Conservation (phyloP, 805 yeast genomes). For the Lipomyces anomalus region DNA sequence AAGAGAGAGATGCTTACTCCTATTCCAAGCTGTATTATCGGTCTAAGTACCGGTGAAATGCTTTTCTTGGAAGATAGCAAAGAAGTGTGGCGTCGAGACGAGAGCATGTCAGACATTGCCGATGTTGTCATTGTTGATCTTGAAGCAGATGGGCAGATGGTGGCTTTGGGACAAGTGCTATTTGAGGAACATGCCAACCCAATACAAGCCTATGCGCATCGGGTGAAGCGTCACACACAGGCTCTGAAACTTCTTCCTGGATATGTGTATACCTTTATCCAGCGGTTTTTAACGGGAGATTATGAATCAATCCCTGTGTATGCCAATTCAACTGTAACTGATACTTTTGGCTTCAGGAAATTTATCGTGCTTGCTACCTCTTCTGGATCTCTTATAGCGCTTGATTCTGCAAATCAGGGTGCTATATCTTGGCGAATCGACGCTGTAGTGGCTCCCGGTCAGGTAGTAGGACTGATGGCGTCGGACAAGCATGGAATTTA, state of each 20-base stretch:
- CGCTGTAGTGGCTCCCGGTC: constrained; percentile 5
- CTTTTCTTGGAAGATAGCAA: constrained; percentile 4
- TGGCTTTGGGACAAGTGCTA: constrained; percentile 28
- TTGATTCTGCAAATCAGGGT: constrained; percentile 29
- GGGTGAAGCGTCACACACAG: constrained; percentile 27
- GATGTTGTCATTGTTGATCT: constrained; percentile 29
- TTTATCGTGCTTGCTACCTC: constrained; percentile 29
- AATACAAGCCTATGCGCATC: constrained; percentile 27
- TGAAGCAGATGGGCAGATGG: constrained; percentile 23
- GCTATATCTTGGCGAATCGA: constrained; percentile 26
- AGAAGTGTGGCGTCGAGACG: constrained; percentile 29
- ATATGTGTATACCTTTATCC: constrained; percentile 5
- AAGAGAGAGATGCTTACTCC: no score
- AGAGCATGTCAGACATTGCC: constrained; percentile 28
- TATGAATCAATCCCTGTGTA: constrained; percentile 12
- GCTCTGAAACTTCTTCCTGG: constrained; percentile 24
- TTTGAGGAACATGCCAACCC: constrained; percentile 29
- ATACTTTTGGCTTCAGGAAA: constrained; percentile 34
- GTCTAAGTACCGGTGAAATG: constrained; percentile 6
- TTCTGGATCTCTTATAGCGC: constrained; percentile 30
- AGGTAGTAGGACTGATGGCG: constrained; percentile 11
- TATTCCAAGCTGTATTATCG: constrained; percentile 14
- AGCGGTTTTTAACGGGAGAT: constrained; percentile 15
- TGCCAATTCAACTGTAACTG: constrained; percentile 15
- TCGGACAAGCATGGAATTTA: neutral